Evolutionary conservation across 805 yeast genomes (phyloP).

Genomic region (Candida chauliodis): DNA sequence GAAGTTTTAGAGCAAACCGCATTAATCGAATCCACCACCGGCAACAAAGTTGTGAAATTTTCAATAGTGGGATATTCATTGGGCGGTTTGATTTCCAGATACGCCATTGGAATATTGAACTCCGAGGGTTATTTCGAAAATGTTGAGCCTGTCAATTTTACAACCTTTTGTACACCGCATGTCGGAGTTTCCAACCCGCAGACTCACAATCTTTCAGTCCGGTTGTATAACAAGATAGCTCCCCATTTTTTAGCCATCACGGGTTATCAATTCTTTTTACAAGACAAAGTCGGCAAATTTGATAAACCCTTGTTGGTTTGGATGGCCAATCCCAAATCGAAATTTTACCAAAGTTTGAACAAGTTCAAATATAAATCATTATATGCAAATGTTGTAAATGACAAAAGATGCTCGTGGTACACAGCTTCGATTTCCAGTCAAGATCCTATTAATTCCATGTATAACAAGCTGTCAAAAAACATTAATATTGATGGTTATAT

Average conservation of each 20-base stretch:
- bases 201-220: constrained; percentile 32
- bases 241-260: constrained; percentile 67
- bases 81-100: constrained; percentile 41
- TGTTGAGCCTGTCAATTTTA: constrained; percentile 57
- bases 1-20: constrained; percentile 46
- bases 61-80: constrained; percentile 41
- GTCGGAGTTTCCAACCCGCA: constrained; percentile 59
- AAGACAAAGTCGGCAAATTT: constrained; percentile 25
- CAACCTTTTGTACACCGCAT: constrained; percentile 54
- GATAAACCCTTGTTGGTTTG: constrained; percentile 52
- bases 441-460: constrained; percentile 59
- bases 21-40: background rate
- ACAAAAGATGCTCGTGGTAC: constrained; percentile 79
- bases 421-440: constrained; percentile 65
- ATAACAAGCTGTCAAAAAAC: constrained; percentile 26
- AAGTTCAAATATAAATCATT: constrained; percentile 51
- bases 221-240: constrained; percentile 57
- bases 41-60: constrained; percentile 30
- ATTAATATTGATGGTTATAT: constrained; percentile 37
- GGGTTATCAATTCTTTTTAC: constrained; percentile 70
- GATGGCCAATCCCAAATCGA: constrained; percentile 62
- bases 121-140: constrained; percentile 49
- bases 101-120: constrained; percentile 47
- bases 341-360: constrained; percentile 54
- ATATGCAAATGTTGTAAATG: constrained; percentile 77